These are phyloP conservation scores for Metschnikowia bowlesiae DNA, from an alignment of 805 yeast species.

Conservation along the genomic window DNA sequence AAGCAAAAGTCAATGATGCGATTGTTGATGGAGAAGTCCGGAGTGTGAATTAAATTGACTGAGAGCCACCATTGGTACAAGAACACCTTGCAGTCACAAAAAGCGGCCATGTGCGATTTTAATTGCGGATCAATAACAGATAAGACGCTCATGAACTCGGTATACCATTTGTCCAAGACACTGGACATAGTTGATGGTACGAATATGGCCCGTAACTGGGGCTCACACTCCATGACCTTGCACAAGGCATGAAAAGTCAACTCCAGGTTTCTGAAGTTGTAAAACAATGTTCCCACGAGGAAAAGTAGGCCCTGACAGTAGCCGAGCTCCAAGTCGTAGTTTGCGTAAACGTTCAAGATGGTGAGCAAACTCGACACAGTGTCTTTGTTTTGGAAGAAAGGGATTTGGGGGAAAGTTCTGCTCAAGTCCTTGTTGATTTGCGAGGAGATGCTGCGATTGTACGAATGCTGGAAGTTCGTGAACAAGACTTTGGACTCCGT, in stretches of 20 bases:
- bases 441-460: slow-evolving; percentile 33
- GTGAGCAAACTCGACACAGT: slow-evolving; percentile 48
- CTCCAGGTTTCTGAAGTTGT: slow-evolving; percentile 32
- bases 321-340: slow-evolving; percentile 62
- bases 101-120: slow-evolving; percentile 37
- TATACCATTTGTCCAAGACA: slow-evolving; percentile 49
- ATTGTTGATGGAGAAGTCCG: slow-evolving; percentile 45
- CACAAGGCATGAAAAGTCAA: slow-evolving; percentile 51
- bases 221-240: slow-evolving; percentile 54
- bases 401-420: slow-evolving; percentile 55
- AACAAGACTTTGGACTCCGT: slow-evolving; percentile 30
- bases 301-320: slow-evolving; percentile 67
- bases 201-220: slow-evolving; percentile 47
- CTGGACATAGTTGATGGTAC: slow-evolving; percentile 48
- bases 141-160: slow-evolving; percentile 47
- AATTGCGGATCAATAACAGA: slow-evolving; percentile 38
- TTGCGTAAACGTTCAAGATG: slow-evolving; percentile 57
- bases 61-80: slow-evolving; percentile 67
- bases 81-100: slow-evolving; percentile 43
- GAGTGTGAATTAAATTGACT: slow-evolving; percentile 57
- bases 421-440: slow-evolving; percentile 55
- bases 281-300: slow-evolving; percentile 54
- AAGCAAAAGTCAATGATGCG: slow-evolving; percentile 48
- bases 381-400: slow-evolving; percentile 40
- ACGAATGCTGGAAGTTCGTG: slow-evolving; percentile 41